Evolutionary conservation across 257 asterid species (phyloP).

Genomic region (Fraxinus americana): DNA sequence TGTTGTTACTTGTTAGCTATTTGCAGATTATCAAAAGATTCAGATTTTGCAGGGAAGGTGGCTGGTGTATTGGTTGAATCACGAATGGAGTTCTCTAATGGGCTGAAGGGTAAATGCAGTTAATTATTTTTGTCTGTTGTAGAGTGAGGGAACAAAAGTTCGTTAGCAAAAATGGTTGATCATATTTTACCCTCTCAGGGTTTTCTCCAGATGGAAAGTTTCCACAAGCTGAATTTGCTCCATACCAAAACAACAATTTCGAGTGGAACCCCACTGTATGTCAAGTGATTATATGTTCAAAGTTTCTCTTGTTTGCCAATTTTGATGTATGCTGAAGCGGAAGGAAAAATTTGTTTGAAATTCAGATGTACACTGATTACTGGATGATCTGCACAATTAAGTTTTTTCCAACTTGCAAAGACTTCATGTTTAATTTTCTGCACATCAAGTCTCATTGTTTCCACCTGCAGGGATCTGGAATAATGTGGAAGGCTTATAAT

Average conservation of each 20-base stretch:
- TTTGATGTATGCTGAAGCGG: neutral
- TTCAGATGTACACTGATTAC: neutral
- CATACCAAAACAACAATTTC: constrained; percentile 61
- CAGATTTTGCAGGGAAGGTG: constrained; percentile 61
- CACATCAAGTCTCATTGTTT: constrained; percentile 20
- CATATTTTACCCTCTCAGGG: constrained; percentile 54
- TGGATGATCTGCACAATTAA: neutral
- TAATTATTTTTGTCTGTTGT: constrained; percentile 15
- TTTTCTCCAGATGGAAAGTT: constrained; percentile 91
- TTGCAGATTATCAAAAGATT: constrained; percentile 66
- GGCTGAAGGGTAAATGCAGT: constrained; percentile 49
- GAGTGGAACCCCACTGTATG: constrained; percentile 95
- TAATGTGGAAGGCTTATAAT: constrained; percentile 90
- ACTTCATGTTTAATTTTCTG: constrained; percentile 14
- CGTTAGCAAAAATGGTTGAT: constrained; percentile 17
- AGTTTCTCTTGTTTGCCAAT: neutral
- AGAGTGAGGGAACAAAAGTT: constrained; percentile 7
- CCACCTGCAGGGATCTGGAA: constrained; percentile 89
- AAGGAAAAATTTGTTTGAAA: neutral
- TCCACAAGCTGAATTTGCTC: constrained; percentile 91
- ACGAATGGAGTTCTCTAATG: constrained; percentile 47
- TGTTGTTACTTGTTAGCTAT: constrained; percentile 27
- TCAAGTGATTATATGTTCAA: constrained; percentile 25
- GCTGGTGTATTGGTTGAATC: constrained; percentile 95
- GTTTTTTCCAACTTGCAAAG: neutral